Conservation (phyloP, 192 early-diverging fungal genomes). For the Rhizophagus sp. region DNA sequence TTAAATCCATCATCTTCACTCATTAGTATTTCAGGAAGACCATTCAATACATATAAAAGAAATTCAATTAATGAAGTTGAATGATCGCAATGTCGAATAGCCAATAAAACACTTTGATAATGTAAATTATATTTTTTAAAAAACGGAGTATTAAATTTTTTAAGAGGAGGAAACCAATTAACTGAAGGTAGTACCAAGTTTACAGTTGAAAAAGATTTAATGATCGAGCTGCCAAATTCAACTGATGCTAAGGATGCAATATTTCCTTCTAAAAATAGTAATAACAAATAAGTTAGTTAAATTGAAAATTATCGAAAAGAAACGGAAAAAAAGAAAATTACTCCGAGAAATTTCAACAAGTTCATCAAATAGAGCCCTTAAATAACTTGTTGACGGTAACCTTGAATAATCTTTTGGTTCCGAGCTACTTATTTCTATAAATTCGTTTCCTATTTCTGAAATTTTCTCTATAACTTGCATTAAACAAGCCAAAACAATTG, state of each 20-base stretch:
- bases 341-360: not conserved
- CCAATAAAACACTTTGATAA: constrained; percentile 39
- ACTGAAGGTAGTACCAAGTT: constrained; percentile 49
- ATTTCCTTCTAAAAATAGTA: not conserved
- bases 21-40: constrained; percentile 17
- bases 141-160: constrained; percentile 30
- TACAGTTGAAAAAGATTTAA: constrained; percentile 6
- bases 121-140: constrained; percentile 20
- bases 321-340: not conserved
- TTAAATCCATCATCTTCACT: not conserved
- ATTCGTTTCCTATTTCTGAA: constrained; percentile 20
- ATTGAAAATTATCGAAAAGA: not conserved
- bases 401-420: constrained; percentile 55
- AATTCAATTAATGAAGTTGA: constrained; percentile 57
- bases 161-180: constrained; percentile 54
- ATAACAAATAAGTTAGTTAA: not conserved
- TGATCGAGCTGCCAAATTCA: not conserved
- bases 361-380: constrained; percentile 52
- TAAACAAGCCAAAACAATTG: constrained; percentile 45
- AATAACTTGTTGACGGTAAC: constrained; percentile 48
- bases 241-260: constrained; percentile 43
- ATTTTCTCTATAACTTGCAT: constrained; percentile 31
- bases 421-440: constrained; percentile 34
- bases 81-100: constrained; percentile 45
- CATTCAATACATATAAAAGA: constrained; percentile 41